Evolutionary conservation across 2,329 filamentous ascomycete genomes (phyloP).

Genomic region (Metarhizium album): DNA sequence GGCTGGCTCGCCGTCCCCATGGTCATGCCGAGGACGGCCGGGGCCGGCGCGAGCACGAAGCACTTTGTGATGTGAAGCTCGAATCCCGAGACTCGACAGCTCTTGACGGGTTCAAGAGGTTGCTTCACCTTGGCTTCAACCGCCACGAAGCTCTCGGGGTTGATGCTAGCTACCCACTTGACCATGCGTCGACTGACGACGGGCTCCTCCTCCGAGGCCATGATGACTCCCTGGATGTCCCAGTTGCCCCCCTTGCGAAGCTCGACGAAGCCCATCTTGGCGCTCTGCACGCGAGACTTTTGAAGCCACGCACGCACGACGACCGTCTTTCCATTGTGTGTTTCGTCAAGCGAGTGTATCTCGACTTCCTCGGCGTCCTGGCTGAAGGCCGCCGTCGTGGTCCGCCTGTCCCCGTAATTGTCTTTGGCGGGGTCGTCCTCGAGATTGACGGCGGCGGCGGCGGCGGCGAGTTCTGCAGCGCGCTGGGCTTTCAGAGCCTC

Average conservation of each 20-base stretch:
- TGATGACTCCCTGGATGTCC: conserved; percentile 68
- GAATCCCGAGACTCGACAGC: conserved; percentile 64
- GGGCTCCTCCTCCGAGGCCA: conserved; percentile 49
- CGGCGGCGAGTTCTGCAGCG: conserved; percentile 62
- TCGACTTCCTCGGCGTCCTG: conserved; percentile 43
- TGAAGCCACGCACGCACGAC: conserved; percentile 57
- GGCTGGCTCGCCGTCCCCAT: conserved; percentile 43
- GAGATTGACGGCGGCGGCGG: conserved; percentile 53
- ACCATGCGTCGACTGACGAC: conserved; percentile 70
- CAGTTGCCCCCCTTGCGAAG: conserved; percentile 60
- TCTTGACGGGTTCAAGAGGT: conserved; percentile 80
- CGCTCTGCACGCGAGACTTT: conserved; percentile 24
- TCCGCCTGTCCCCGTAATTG: conserved; percentile 56
- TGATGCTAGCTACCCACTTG: conserved; percentile 71
- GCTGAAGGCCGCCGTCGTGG: background rate
- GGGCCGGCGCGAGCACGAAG: conserved; percentile 60
- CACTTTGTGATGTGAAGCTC: conserved; percentile 86
- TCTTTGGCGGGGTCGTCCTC: conserved; percentile 60
- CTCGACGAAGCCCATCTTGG: conserved; percentile 79
- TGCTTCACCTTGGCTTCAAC: conserved; percentile 75
- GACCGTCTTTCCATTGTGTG: conserved; percentile 58
- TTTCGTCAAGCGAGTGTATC: conserved; percentile 53
- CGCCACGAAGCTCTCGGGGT: conserved; percentile 69
- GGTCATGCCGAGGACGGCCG: conserved; percentile 46
- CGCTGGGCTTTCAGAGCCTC: conserved; percentile 69